These are phyloP conservation scores for Pythium monospermum DNA, from an alignment of 352 stramenopile species.

Conservation along the genomic window DNA sequence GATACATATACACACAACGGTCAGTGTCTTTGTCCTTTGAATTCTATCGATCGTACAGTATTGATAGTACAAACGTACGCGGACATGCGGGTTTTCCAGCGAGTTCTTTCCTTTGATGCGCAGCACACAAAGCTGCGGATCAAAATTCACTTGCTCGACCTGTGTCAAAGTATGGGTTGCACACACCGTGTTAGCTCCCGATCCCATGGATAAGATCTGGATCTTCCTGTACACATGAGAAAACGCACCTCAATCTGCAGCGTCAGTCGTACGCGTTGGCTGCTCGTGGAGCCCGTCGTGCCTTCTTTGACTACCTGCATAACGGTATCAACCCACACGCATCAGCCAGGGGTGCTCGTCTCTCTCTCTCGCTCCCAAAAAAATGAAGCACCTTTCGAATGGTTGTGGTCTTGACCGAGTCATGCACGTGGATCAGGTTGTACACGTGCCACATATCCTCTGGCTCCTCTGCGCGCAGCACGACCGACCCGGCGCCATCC, in stretches of 20 bases:
- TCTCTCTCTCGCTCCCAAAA: too few relatives aligned
- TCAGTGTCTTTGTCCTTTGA: background rate
- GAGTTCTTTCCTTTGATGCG: constrained; percentile 94
- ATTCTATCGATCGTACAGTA: background rate
- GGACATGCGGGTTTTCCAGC: constrained; percentile 93
- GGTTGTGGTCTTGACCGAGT: constrained; percentile 95
- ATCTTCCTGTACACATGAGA: too few relatives aligned
- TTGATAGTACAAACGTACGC: constrained; percentile 61
- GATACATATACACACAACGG: background rate
- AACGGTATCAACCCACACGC: too few relatives aligned
- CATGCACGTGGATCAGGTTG: constrained; percentile 94
- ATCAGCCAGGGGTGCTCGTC: too few relatives aligned
- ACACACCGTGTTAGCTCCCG: background rate
- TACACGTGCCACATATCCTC: constrained; percentile 99
- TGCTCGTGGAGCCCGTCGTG: constrained; percentile 93
- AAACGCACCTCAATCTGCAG: constrained; percentile 87
- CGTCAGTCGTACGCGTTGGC: constrained; percentile 92
- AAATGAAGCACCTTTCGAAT: constrained; percentile 90
- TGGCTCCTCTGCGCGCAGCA: constrained; percentile 92
- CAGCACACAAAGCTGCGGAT: constrained; percentile 90
- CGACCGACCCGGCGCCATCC: constrained; percentile 90
- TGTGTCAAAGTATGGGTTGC: constrained; percentile 17
- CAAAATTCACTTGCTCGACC: constrained; percentile 96
- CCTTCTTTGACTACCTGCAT: constrained; percentile 92
- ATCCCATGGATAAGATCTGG: too few relatives aligned